Evolutionary conservation across 108 stramenopile genomes (phyloP).

Genomic region (Conticribra weissflogii): DNA sequence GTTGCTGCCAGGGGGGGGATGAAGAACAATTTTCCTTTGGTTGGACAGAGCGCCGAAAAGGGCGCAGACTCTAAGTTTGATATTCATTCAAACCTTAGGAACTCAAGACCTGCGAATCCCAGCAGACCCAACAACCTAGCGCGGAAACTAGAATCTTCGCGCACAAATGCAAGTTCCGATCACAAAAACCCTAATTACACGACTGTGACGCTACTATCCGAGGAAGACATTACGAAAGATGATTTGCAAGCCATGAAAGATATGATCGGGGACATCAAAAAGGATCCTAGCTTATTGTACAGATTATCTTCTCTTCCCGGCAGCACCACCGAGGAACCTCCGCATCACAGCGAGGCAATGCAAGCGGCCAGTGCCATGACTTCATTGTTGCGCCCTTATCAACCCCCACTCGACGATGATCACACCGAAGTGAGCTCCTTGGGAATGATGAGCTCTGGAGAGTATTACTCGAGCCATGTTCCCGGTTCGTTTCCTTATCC

Average conservation of each 20-base stretch:
- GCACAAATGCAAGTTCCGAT: too few relatives aligned
- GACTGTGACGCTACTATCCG: too few relatives aligned
- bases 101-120: too few relatives aligned
- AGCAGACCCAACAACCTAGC: too few relatives aligned
- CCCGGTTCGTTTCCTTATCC: neutral
- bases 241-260: constrained; percentile 48
- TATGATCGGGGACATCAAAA: constrained; percentile 46
- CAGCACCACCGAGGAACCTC: neutral
- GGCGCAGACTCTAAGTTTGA: too few relatives aligned
- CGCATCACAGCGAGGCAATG: neutral
- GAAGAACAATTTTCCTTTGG: too few relatives aligned
- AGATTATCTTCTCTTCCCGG: constrained; percentile 16
- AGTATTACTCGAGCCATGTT: too few relatives aligned
- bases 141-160: too few relatives aligned
- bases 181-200: too few relatives aligned
- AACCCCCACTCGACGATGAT: constrained; percentile 16
- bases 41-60: too few relatives aligned
- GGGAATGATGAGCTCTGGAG: constrained; percentile 26
- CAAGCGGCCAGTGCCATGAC: neutral
- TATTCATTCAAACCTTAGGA: too few relatives aligned
- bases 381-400: neutral
- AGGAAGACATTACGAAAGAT: constrained; percentile 40
- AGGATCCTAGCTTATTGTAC: constrained; percentile 40
- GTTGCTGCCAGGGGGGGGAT: too few relatives aligned
- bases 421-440: constrained; percentile 32